Evolutionary conservation across 768 basidiomycete species (phyloP).

Genomic region (Pleurotus giganteus): DNA sequence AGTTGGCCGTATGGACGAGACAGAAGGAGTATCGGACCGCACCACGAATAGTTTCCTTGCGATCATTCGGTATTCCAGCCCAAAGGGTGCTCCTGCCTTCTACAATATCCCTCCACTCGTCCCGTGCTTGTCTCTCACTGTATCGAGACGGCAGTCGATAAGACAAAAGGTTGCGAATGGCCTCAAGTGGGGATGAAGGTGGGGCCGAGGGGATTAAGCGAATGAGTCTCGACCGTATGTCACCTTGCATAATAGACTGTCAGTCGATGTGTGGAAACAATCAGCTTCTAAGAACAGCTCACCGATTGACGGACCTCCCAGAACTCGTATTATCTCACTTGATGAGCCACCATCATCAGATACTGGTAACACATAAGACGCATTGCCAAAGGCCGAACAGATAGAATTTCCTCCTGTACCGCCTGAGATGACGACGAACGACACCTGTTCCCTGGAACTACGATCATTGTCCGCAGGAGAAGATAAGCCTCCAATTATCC

Average conservation of each 20-base stretch:
- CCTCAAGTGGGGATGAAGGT: slow-evolving; percentile 58
- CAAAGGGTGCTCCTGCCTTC: slow-evolving; percentile 83
- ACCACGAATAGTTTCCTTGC: slow-evolving; percentile 92
- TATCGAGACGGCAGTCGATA: slow-evolving; percentile 71
- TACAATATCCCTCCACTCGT: slow-evolving; percentile 90
- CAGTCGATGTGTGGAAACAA: not conserved
- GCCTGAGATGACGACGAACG: slow-evolving; percentile 81
- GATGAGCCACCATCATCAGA: slow-evolving; percentile 97
- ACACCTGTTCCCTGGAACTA: slow-evolving; percentile 18
- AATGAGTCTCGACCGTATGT: slow-evolving; percentile 85
- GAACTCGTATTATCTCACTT: slow-evolving; percentile 89
- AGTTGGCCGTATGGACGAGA: not conserved
- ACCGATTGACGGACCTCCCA: slow-evolving; percentile 88
- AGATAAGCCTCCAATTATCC: not conserved
- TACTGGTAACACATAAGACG: slow-evolving; percentile 86
- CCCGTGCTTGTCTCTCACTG: slow-evolving; percentile 75
- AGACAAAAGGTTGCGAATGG: slow-evolving; percentile 75
- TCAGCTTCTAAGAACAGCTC: slow-evolving; percentile 16
- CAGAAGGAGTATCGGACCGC: slow-evolving; percentile 11
- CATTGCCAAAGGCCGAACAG: slow-evolving; percentile 75
- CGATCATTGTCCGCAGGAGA: not conserved
- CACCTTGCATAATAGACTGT: slow-evolving; percentile 45
- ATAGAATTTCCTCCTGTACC: slow-evolving; percentile 95
- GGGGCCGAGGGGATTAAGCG: slow-evolving; percentile 77
- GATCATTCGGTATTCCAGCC: slow-evolving; percentile 83